A percentile compares a stretch with the other conserved stretches of the same genome.
phyloP scores from a whole-genome alignment of 129 eudicot genomes.

The Erigeron canadensis region DNA sequence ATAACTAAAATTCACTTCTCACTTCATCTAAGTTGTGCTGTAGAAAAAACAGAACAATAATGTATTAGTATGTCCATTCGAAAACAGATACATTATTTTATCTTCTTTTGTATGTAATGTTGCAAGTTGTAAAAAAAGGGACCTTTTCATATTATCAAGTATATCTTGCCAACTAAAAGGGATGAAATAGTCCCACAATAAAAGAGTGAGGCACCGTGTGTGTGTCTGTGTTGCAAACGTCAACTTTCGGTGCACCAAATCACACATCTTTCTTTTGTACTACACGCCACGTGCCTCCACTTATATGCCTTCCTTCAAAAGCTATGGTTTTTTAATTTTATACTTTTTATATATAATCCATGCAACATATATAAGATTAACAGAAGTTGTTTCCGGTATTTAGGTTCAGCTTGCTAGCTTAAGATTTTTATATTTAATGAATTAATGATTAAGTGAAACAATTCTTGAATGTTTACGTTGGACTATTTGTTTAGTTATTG shows the following conservation, averaged over 20 bases:
- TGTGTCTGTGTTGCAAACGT: neutral
- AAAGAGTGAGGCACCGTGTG: too few relatives aligned
- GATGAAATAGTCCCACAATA: neutral
- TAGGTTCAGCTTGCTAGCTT: too few relatives aligned
- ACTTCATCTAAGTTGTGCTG: neutral
- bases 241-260: constrained; percentile 7
- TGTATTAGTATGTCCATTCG: neutral
- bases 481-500: too few relatives aligned
- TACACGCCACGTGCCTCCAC: neutral
- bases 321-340: neutral
- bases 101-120: neutral
- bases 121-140: neutral
- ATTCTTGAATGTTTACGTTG: too few relatives aligned
- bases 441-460: too few relatives aligned
- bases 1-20: neutral
- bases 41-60: neutral
- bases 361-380: neutral
- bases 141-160: neutral
- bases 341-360: neutral
- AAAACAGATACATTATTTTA: neutral
- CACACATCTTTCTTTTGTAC: neutral
- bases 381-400: neutral
- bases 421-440: too few relatives aligned
- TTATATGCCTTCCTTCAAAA: neutral
- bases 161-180: neutral